Conservation (phyloP, 192 early-diverging fungal species). For the Radiomyces spectabilis region DNA sequence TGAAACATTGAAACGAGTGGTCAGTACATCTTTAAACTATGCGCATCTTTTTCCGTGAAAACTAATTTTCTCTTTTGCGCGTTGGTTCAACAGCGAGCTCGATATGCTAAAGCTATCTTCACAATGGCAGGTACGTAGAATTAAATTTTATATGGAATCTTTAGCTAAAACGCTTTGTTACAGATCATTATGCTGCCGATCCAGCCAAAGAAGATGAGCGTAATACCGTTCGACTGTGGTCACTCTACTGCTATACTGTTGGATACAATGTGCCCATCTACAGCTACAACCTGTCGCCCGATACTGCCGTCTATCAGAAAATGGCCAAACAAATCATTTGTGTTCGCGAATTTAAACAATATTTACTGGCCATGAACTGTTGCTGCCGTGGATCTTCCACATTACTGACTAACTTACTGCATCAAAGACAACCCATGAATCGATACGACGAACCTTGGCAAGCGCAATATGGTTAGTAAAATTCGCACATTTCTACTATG, state of each 20-base stretch:
- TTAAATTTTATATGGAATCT: neutral
- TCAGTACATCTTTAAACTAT: too few relatives aligned
- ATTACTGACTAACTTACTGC: conserved; percentile 56
- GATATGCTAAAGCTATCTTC: conserved; percentile 36
- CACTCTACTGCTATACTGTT: conserved; percentile 50
- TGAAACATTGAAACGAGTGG: too few relatives aligned
- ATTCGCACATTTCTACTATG: neutral
- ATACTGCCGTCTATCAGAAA: conserved; percentile 51
- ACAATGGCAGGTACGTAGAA: conserved; percentile 30
- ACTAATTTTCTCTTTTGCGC: too few relatives aligned
- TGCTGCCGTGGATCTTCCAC: conserved; percentile 46
- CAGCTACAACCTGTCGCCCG: conserved; percentile 51
- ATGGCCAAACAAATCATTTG: conserved; percentile 40
- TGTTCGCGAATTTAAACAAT: conserved; percentile 39
- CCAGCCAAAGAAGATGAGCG: conserved; percentile 54
- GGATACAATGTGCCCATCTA: conserved; percentile 40
- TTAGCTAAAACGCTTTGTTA: neutral
- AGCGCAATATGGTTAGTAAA: conserved; percentile 42
- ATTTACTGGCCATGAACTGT: conserved; percentile 43
- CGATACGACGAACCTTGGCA: conserved; percentile 53
- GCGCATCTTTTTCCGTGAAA: too few relatives aligned
- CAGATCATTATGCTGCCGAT: conserved; percentile 40
- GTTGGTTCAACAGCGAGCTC: too few relatives aligned
- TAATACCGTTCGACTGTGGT: conserved; percentile 61
- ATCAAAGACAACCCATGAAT: conserved; percentile 41